Base-by-base conservation (phyloP, 805 yeast genomes). In the Vanderwaltozyma polyspora region DNA sequence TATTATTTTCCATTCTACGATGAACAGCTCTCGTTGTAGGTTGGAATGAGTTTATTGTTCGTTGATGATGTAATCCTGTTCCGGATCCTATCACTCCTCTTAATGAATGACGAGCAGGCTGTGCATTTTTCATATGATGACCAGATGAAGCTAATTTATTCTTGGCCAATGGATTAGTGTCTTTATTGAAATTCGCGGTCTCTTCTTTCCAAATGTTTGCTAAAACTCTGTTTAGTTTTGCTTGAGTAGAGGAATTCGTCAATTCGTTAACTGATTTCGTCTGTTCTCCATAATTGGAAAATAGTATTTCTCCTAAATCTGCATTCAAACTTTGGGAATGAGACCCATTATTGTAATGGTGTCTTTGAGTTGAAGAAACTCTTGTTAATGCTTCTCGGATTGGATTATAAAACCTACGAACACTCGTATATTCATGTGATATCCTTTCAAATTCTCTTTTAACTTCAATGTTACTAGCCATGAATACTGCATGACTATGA, bases 381-480 rank as follows among this genome's bases (percentile, higher is more conserved):
- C 91, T 60, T 29, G 67, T 64, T 21, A 83, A 54, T 2, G 84
- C 70, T 31, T 74, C 80, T 5, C 71, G 68, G 2, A 81, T 59
- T 1, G 95, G 94, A 43, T 83, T 83, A 26, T 63, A 60, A 54
- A 77, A 72, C 39, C 91, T 64, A 48, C 86, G 61, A 0, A 80
- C 76, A 43, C 72, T 79, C 28, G 76, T 61, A 43, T 76, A 80
- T 48, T 83, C 94, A 40, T 87, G 66, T 11, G 86, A 73, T 22
- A 81, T 67, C 40, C 83, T 66, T 52, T 84, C 94, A 49, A 75
- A 80, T 49, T 81, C 91, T n/a, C 84, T 69, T 43, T 83, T 67
- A 6, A 73, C 67, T 40, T 72, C 79, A 15, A 77, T 61, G 32
- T 59, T 70, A 6, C 75, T 68, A 28, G 69, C 69, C 49, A 60